phyloP scores from a whole-genome alignment of 2,329 filamentous ascomycete species.

The Arthrobotrys musiformis region DNA sequence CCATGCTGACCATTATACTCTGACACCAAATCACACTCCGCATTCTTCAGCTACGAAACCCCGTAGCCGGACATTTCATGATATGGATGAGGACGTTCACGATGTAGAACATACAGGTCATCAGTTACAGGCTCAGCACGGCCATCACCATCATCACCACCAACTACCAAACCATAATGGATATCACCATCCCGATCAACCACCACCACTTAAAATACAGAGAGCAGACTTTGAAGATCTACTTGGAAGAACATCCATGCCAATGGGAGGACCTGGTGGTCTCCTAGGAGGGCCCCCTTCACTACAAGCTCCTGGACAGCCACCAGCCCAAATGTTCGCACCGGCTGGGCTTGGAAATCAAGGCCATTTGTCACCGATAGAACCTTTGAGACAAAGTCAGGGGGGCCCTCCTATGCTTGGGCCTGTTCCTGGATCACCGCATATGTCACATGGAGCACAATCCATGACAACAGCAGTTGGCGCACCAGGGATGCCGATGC shows the following conservation, averaged over 20 bases:
- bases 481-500: conserved; percentile 76
- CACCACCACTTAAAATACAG: conserved; percentile 73
- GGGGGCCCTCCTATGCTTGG: conserved; percentile 50
- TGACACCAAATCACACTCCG: conserved; percentile 51
- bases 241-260: conserved; percentile 55
- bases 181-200: conserved; percentile 82
- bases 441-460: conserved; percentile 72
- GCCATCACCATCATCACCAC: conserved; percentile 57
- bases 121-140: conserved; percentile 37
- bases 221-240: conserved; percentile 57
- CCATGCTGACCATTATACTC: conserved; percentile 51
- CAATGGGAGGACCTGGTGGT: conserved; percentile 54
- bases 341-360: conserved; percentile 45
- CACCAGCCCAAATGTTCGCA: conserved; percentile 55
- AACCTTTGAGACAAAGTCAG: conserved; percentile 54
- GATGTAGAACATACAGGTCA: conserved; percentile 56
- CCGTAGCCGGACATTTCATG: conserved; percentile 52
- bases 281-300: conserved; percentile 63
- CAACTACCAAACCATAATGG: conserved; percentile 69
- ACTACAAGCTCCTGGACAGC: conserved; percentile 61
- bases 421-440: conserved; percentile 64
- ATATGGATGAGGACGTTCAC: conserved; percentile 59
- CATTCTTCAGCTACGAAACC: conserved; percentile 53
- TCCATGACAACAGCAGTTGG: conserved; percentile 79
- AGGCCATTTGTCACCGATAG: conserved; percentile 51